These are phyloP conservation scores for Artemisia tridentata DNA, from an alignment of 129 eudicot species.

Conservation along the genomic window DNA sequence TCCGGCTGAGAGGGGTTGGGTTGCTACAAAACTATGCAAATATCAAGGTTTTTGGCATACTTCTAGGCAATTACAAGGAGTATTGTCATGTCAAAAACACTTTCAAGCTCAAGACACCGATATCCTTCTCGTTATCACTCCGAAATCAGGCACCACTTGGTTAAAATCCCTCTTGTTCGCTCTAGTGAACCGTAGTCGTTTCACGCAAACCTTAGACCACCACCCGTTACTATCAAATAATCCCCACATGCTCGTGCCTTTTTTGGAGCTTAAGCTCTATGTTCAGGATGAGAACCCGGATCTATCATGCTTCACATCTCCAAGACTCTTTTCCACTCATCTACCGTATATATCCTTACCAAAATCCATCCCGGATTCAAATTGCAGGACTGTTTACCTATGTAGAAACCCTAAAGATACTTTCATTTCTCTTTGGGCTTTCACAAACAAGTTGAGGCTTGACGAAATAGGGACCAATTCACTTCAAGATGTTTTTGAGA, in stretches of 20 bases:
- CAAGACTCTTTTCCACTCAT: slow-evolving; percentile 42
- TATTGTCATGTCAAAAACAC: slow-evolving; percentile 34
- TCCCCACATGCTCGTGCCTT: slow-evolving; percentile 42
- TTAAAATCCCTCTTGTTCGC: slow-evolving; percentile 34
- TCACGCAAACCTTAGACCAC: not conserved
- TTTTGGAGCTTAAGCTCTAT: slow-evolving; percentile 27
- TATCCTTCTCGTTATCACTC: slow-evolving; percentile 41
- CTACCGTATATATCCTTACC: slow-evolving; percentile 30
- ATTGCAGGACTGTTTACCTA: slow-evolving; percentile 44
- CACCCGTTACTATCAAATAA: slow-evolving; percentile 37
- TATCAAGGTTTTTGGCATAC: slow-evolving; percentile 61
- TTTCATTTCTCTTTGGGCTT: slow-evolving; percentile 54
- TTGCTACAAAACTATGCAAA: slow-evolving; percentile 28
- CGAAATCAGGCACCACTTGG: slow-evolving; percentile 58
- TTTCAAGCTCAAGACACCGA: slow-evolving; percentile 37
- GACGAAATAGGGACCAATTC: not conserved
- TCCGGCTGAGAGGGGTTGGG: slow-evolving; percentile 39
- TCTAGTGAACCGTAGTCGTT: slow-evolving; percentile 14
- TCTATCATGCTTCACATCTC: slow-evolving; percentile 20
- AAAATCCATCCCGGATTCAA: slow-evolving; percentile 21
- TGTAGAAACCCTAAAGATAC: slow-evolving; percentile 57
- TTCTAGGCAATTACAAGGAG: slow-evolving; percentile 34
- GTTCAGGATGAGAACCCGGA: slow-evolving; percentile 16
- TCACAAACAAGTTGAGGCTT: slow-evolving; percentile 40
- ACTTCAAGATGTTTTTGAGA: slow-evolving; percentile 34